Base-by-base conservation (phyloP, 495 filamentous ascomycete genomes). In the Penicillium angulare region DNA sequence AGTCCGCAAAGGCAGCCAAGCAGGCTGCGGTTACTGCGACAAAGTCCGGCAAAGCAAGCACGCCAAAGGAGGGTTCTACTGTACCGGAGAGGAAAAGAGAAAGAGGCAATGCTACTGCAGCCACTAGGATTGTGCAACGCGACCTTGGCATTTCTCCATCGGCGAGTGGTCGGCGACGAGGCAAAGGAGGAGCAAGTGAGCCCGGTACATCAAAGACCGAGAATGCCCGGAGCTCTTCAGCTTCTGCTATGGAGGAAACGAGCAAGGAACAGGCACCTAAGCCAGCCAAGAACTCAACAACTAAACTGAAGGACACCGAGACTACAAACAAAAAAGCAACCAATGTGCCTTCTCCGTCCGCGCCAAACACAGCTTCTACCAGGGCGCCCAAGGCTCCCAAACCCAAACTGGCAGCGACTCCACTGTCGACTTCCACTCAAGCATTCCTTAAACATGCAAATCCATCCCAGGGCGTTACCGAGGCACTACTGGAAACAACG, bases 381-480 rank as follows among this genome's bases (percentile, higher is more conserved):
- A 76, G 72, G 43, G 31, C 63, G 17, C 40, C 60, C 40, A 69
- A 65, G 59, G 60, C 61, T 6, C 44, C 48, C 26, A 68, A 61
- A 55, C 50, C 61, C 52, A 81, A 53, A 63, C 64, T 53, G 12
- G 23, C 66, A 12, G 47, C 65, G 7, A 44, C 60, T 20, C 58
- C 73, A 7, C 43, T 77, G 21, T 63, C 83, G 7, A 81, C 81
- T 3, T 81, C 86, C 5, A 88, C 83, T 1, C 85, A 89, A 61
- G 91, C 89, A n/a, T 97, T 96, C 63, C 76, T 96, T 57, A 96
- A 96, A 61, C 90, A 95, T 58, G 91, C 90, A 46, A 95, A 93
- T 64, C 83, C 89, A 16, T 91, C 90, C 1, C 91, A 96, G 65
- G 91, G 91, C 15, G 87, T 97, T 32, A 95, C 89, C 0, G 91